Evolutionary conservation across 2,329 filamentous ascomycete genomes (phyloP).

Genomic region (Exophiala oligosperma): DNA sequence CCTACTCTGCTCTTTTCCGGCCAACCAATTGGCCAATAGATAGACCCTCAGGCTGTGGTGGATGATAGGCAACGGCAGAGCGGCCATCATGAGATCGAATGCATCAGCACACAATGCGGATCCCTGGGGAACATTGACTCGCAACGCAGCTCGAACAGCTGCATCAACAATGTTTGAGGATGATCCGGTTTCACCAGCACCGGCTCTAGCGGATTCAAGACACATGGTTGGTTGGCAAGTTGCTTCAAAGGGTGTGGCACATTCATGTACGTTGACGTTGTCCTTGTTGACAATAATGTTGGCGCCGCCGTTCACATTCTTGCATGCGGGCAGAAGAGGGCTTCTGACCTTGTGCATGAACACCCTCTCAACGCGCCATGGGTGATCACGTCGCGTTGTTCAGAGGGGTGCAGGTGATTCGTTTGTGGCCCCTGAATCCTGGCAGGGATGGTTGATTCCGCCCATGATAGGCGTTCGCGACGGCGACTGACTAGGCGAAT

Average conservation of each 20-base stretch:
- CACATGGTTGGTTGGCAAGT: slow-evolving; percentile 58
- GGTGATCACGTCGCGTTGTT: neutral
- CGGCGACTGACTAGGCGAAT: neutral
- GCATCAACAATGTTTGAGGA: slow-evolving; percentile 3
- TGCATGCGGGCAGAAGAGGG: neutral
- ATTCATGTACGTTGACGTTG: slow-evolving; percentile 3
- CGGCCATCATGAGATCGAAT: slow-evolving; percentile 23
- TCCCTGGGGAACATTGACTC: slow-evolving; percentile 9
- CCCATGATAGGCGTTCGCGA: neutral
- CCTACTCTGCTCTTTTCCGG: slow-evolving; percentile 14
- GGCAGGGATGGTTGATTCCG: neutral
- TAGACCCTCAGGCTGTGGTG: slow-evolving; percentile 33
- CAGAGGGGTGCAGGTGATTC: neutral
- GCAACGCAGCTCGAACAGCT: slow-evolving; percentile 4
- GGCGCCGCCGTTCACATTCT: neutral
- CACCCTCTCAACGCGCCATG: neutral
- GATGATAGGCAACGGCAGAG: slow-evolving; percentile 29
- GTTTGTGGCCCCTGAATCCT: neutral
- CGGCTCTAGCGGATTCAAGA: slow-evolving; percentile 64
- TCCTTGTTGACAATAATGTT: neutral
- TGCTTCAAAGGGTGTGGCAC: neutral
- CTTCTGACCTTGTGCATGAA: neutral
- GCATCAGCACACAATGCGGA: slow-evolving; percentile 12
- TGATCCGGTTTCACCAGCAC: slow-evolving; percentile 19
- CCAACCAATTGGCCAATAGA: slow-evolving; percentile 29